Evolutionary conservation across 768 basidiomycete genomes (phyloP), one percentile per base, ranked within the genome.

Genomic region (Suillus lakei): DNA sequence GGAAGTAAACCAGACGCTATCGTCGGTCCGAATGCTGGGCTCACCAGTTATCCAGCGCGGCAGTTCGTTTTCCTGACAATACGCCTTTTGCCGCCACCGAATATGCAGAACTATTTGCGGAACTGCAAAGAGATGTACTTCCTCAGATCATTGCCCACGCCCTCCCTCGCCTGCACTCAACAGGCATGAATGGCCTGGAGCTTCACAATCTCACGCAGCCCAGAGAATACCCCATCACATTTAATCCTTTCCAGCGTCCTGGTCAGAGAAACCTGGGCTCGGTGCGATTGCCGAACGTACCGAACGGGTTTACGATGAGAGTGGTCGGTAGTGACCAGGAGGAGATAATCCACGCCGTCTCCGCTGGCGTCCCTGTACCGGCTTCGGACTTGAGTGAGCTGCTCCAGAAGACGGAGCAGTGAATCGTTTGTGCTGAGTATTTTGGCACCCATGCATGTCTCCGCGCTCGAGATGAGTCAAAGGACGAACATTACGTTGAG

Each of bases 11-110:
- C 84, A 1, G 80, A 85, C 67, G 84, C 79, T 21, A 72, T 85
- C 61, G 68, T 85, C 44, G 82, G 74, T 3, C 71, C 75, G 53
- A 81, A 83, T 66, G 81, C 82, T 3, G 82, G 80, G 32, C 68
- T 83, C 28, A 72, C 74, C 38, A 68, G 75, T 36, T 81, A 81
- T 66, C 64, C 62, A 4, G 69, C 74, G 16, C 85, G 84, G 83
- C 61, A 68, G 3, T 69, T 71, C 36, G 81, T 79, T 53, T 71
- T 82, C 62, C 46, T 74, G 76, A 78, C 44, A 62, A 66, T 10
- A 63, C 66, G 58, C 77, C 77, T 15, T 79, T 78, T n/a, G 78
- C 71, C 7, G 74, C 70, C 61, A 79, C 77, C 8, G 77, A 79
- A 53, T 79, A 78, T 9, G 77, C 78, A n/a, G 77, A 78, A 12